Evolutionary conservation across 305 asterid species (phyloP).

Genomic region (Fraxinus nigra): DNA sequence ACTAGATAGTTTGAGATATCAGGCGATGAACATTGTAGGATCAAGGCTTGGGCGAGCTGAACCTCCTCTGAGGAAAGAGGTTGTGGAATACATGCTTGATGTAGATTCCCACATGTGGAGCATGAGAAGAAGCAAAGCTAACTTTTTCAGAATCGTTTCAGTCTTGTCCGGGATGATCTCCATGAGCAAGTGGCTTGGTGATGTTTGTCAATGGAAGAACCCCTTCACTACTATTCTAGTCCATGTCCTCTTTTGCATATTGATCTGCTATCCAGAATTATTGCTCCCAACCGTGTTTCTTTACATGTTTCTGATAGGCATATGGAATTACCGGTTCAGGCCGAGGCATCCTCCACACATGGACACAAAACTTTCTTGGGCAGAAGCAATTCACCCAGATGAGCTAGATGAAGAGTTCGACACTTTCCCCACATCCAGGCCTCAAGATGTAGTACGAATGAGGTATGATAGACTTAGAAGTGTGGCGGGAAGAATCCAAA

Average conservation of each 20-base stretch:
- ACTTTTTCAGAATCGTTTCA: slow-evolving; percentile 61
- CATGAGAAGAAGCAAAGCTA: slow-evolving; percentile 79
- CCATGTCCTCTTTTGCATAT: slow-evolving; percentile 56
- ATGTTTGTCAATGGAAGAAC: slow-evolving; percentile 66
- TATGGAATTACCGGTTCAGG: slow-evolving; percentile 48
- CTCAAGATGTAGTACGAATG: slow-evolving; percentile 37
- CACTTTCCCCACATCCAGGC: slow-evolving; percentile 45
- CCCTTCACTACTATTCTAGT: slow-evolving; percentile 62
- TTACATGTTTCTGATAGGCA: slow-evolving; percentile 50
- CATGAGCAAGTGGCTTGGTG: slow-evolving; percentile 51
- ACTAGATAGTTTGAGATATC: slow-evolving; percentile 57
- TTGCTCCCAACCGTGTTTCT: slow-evolving; percentile 55
- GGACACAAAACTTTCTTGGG: slow-evolving; percentile 53
- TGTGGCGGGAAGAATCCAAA: slow-evolving; percentile 54
- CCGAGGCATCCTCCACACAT: slow-evolving; percentile 57
- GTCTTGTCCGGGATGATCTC: slow-evolving; percentile 52
- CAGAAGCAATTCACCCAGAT: slow-evolving; percentile 48
- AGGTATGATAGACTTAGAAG: slow-evolving; percentile 56
- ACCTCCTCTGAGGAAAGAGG: slow-evolving; percentile 68
- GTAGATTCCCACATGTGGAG: slow-evolving; percentile 78
- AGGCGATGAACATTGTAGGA: slow-evolving; percentile 63
- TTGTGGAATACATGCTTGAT: slow-evolving; percentile 72
- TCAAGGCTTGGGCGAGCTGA: slow-evolving; percentile 56
- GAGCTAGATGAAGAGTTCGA: slow-evolving; percentile 66
- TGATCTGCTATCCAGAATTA: slow-evolving; percentile 61